Conservation (phyloP, 805 yeast genomes). For the Metschnikowia noctiluminum region DNA sequence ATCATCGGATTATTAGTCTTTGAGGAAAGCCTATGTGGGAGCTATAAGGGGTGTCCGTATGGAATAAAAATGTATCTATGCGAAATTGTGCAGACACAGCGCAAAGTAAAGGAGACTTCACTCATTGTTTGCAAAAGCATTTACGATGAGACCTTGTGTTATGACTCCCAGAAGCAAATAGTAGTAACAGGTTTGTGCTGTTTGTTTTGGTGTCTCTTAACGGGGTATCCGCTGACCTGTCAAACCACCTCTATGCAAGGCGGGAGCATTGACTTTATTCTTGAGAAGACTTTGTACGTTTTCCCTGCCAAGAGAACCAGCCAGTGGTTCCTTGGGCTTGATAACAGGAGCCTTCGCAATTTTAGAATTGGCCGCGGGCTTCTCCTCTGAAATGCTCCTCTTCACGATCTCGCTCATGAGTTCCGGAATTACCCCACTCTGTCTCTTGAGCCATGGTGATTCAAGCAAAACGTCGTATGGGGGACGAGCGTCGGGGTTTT, state of each 20-base stretch:
- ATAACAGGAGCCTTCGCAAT: constrained; percentile 18
- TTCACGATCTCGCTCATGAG: constrained; percentile 29
- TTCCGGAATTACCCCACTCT: constrained; percentile 35
- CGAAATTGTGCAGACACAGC: not conserved
- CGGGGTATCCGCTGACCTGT: constrained; percentile 18
- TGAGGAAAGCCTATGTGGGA: too few species aligned
- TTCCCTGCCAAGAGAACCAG: constrained; percentile 21
- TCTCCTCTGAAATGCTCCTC: constrained; percentile 13
- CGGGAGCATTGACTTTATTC: constrained; percentile 42
- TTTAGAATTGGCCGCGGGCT: constrained; percentile 9
- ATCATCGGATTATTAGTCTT: too few species aligned
- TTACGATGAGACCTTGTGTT: too few species aligned
- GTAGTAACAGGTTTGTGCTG: too few species aligned
- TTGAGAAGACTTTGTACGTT: constrained; percentile 39
- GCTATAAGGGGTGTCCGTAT: not conserved
- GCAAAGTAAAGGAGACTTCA: not conserved
- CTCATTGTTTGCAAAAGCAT: too few species aligned
- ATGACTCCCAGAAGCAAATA: too few species aligned
- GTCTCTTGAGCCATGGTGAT: constrained; percentile 78
- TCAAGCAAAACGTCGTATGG: constrained; percentile 68
- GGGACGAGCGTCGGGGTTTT: constrained; percentile 79
- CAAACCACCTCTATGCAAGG: constrained; percentile 43
- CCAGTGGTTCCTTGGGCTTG: constrained; percentile 9
- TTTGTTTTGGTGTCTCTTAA: not conserved
- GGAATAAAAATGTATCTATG: not conserved